A percentile compares a stretch with the other conserved stretches of the same genome.
phyloP scores from a whole-genome alignment of 805 yeast genomes.

The Candida maltosa region DNA sequence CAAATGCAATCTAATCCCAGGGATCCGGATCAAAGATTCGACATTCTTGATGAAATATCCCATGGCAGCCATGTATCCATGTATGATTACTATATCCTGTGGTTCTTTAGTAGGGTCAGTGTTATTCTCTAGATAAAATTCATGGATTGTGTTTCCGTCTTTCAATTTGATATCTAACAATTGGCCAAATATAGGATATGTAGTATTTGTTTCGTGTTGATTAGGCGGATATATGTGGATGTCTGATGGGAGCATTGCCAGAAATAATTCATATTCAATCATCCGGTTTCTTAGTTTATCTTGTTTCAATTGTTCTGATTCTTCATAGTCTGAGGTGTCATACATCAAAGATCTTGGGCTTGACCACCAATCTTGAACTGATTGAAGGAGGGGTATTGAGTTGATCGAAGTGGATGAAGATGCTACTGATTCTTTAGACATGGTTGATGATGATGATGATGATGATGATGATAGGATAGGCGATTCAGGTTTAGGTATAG shows the following conservation, averaged over 20 bases:
- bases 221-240: conserved; percentile 22
- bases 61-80: conserved; percentile 45
- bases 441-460: neutral
- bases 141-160: conserved; percentile 31
- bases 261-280: conserved; percentile 32
- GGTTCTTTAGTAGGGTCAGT: conserved; percentile 8
- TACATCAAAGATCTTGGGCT: conserved; percentile 19
- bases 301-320: conserved; percentile 6
- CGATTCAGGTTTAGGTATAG: neutral
- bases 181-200: conserved; percentile 9
- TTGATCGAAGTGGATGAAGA: neutral
- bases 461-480: neutral
- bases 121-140: conserved; percentile 27
- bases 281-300: conserved; percentile 23
- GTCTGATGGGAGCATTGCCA: conserved; percentile 29
- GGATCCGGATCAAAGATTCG: conserved; percentile 27
- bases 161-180: conserved; percentile 29
- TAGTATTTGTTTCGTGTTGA: conserved; percentile 4
- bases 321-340: conserved; percentile 11
- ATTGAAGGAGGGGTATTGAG: conserved; percentile 21
- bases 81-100: conserved; percentile 31
- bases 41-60: conserved; percentile 40
- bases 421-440: neutral
- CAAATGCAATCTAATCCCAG: conserved; percentile 34
- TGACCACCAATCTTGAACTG: conserved; percentile 39